A percentile compares a stretch with the other conserved stretches of the same genome.
Conservation (phyloP, 2,329 filamentous ascomycete genomes). For the Trichophyton rubrum region DNA sequence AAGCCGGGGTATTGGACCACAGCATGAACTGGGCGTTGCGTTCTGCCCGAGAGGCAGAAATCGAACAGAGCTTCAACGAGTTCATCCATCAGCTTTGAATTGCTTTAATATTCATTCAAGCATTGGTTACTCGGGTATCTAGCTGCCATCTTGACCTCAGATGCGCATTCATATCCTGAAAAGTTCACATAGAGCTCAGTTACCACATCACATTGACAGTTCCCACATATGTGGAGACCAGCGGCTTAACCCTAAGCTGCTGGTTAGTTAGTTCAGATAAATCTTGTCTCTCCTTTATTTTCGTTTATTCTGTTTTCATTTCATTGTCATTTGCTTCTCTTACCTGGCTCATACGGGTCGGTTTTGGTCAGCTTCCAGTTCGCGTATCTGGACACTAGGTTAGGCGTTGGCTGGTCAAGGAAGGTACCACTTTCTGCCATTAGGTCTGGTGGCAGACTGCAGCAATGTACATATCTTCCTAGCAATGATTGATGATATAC, state of each 20-base stretch:
- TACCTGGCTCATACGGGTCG: background rate
- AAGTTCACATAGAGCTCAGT: no score
- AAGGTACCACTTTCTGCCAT: background rate
- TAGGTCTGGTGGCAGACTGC: background rate
- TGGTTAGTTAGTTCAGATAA: background rate
- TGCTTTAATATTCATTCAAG: no score
- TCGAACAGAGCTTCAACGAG: background rate
- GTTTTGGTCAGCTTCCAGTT: background rate
- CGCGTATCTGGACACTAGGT: background rate
- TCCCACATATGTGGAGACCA: background rate
- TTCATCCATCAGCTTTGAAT: background rate
- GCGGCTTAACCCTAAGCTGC: background rate
- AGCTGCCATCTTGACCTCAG: no score
- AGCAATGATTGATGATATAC: background rate
- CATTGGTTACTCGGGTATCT: no score
- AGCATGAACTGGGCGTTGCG: background rate
- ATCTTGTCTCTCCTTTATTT: background rate
- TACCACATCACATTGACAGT: background rate
- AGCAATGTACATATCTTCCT: background rate
- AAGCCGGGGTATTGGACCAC: background rate
- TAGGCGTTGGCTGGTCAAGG: conserved; percentile 1
- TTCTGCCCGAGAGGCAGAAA: background rate
- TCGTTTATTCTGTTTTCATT: background rate
- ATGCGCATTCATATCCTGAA: no score
- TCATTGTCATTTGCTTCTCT: background rate